Conservation (phyloP, 768 basidiomycete species). For the Mycena sanguinolenta region DNA sequence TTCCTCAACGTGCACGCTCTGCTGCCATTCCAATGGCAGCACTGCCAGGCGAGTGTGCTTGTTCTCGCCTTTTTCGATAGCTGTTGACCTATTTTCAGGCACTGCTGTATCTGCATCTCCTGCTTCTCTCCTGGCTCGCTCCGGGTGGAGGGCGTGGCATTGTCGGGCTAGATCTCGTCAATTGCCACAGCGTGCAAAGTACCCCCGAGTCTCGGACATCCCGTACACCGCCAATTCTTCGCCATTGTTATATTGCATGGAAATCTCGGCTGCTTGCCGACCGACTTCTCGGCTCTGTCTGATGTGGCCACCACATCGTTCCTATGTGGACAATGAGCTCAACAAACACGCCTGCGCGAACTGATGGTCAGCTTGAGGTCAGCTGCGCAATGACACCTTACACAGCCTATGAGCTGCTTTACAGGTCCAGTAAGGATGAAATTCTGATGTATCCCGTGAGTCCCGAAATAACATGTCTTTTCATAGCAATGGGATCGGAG, state of each 20-base stretch:
- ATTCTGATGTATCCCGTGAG: too few species aligned
- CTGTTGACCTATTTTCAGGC: neutral
- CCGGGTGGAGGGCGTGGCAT: slow-evolving; percentile 87
- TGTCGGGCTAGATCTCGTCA: slow-evolving; percentile 87
- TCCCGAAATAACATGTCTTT: too few species aligned
- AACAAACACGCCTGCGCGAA: neutral
- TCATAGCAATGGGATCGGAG: too few species aligned
- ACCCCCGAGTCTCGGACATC: slow-evolving; percentile 87
- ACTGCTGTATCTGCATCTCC: slow-evolving; percentile 84
- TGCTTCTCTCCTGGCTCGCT: slow-evolving; percentile 90
- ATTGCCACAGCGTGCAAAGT: slow-evolving; percentile 88
- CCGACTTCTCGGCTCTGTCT: neutral
- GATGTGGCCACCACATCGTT: neutral
- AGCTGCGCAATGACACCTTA: neutral
- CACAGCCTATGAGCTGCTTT: too few species aligned
- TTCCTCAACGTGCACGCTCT: slow-evolving; percentile 92
- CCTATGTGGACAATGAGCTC: too few species aligned
- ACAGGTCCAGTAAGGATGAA: too few species aligned
- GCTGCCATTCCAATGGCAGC: slow-evolving; percentile 83
- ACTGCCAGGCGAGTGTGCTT: slow-evolving; percentile 71
- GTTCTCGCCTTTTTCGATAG: neutral
- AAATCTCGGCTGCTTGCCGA: neutral
- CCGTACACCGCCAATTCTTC: slow-evolving; percentile 44
- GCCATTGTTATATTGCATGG: too few species aligned
- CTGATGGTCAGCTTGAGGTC: neutral